phyloP scores from a whole-genome alignment of 768 basidiomycete species.

The Russula dissimulans region DNA sequence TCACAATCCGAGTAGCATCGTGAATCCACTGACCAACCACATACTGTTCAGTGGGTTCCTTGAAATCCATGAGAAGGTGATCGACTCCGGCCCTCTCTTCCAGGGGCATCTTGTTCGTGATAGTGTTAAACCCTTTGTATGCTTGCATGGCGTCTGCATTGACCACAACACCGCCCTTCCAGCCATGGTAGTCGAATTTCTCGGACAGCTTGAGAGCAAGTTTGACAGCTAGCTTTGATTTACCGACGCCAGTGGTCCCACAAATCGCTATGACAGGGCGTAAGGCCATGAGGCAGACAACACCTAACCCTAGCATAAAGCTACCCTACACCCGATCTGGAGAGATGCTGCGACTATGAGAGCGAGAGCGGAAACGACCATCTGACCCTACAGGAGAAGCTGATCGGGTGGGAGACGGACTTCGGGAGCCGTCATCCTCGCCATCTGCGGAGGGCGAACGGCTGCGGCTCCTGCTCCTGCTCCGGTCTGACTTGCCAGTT shows the following conservation, averaged over 20 bases:
- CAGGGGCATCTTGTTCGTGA: conserved; percentile 86
- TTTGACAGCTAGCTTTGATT: conserved; percentile 85
- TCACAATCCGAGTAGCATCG: conserved; percentile 69
- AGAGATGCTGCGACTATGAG: conserved; percentile 32
- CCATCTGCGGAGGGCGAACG: conserved; percentile 37
- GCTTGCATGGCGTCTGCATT: conserved; percentile 99
- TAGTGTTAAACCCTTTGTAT: conserved; percentile 81
- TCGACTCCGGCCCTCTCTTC: conserved; percentile 72
- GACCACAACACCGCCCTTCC: conserved; percentile 66
- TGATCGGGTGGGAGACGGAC: conserved; percentile 29
- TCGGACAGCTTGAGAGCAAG: conserved; percentile 57
- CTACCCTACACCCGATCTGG: conserved; percentile 37
- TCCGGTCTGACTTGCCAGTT: conserved; percentile 23
- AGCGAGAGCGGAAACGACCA: conserved; percentile 26
- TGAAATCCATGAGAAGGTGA: conserved; percentile 86
- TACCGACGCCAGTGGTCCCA: conserved; percentile 94
- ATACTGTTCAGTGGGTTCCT: conserved; percentile 80
- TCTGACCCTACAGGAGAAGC: conserved; percentile 22
- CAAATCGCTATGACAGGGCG: conserved; percentile 76
- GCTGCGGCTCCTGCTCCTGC: conserved; percentile 21
- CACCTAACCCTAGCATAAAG: too few species aligned
- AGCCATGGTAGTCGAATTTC: conserved; percentile 29
- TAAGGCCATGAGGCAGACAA: conserved; percentile 29
- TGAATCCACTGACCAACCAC: conserved; percentile 80
- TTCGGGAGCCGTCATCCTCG: conserved; percentile 51